Conservation (phyloP, 2,329 filamentous ascomycete species). For the Graphilbum ipis-grandicollis region DNA sequence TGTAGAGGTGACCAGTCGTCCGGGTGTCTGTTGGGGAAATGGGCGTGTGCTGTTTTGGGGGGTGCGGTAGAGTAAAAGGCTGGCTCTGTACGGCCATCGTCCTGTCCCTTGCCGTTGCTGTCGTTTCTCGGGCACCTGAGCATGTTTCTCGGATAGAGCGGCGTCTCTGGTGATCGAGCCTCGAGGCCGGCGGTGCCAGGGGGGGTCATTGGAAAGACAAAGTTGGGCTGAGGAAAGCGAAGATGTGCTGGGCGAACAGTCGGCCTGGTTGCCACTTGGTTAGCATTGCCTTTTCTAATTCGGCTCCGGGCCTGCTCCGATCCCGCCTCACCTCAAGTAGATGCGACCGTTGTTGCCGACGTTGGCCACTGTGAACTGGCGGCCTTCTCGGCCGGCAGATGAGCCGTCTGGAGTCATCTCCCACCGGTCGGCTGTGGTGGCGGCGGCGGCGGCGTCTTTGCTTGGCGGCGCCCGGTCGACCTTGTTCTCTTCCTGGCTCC, state of each 20-base stretch:
- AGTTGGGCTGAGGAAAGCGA: conserved; percentile 41
- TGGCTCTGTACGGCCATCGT: too few relatives aligned
- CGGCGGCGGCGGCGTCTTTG: conserved; percentile 37
- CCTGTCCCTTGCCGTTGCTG: conserved; percentile 1
- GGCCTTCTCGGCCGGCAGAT: conserved; percentile 44
- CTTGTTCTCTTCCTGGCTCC: conserved; percentile 22
- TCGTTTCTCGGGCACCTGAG: conserved; percentile 10
- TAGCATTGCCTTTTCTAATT: too few relatives aligned
- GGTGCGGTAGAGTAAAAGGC: too few relatives aligned
- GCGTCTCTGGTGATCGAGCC: conserved; percentile 17
- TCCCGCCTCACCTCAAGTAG: conserved; percentile 50
- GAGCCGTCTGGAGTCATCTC: conserved; percentile 43
- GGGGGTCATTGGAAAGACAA: conserved; percentile 43
- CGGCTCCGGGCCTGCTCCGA: not conserved
- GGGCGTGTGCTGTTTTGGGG: too few relatives aligned
- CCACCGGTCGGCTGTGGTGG: conserved; percentile 28
- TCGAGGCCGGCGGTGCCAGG: conserved; percentile 41
- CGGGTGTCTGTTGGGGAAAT: too few relatives aligned
- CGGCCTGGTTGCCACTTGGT: conserved; percentile 24
- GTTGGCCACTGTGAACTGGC: conserved; percentile 65
- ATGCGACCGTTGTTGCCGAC: conserved; percentile 72
- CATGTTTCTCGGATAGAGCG: too few relatives aligned
- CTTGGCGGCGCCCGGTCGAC: conserved; percentile 21
- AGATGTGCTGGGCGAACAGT: conserved; percentile 43
- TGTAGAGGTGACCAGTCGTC: too few relatives aligned